A percentile compares a stretch with the other conserved stretches of the same genome.
phyloP scores from a whole-genome alignment of 2,329 filamentous ascomycete genomes.

The Elsinoe perseae region DNA sequence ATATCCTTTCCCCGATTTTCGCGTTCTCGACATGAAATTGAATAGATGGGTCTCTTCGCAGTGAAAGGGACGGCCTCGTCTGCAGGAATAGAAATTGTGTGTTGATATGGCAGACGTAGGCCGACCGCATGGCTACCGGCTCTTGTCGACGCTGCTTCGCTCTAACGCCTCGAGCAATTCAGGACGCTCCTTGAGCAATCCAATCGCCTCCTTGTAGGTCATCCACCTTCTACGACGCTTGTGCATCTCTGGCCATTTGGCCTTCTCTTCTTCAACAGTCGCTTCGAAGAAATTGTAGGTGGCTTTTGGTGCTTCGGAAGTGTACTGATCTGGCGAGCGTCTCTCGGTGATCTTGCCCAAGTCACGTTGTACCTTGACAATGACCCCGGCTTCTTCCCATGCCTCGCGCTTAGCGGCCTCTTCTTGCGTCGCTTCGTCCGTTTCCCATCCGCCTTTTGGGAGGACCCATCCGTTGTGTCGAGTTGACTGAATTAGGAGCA shows the following conservation, averaged over 20 bases:
- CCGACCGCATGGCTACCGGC: constrained; percentile 13
- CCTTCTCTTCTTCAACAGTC: constrained; percentile 76
- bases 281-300: constrained; percentile 79
- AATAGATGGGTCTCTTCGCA: neutral
- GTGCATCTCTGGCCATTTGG: constrained; percentile 86
- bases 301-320: constrained; percentile 57
- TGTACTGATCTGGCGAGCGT: constrained; percentile 49
- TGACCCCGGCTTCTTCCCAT: constrained; percentile 95
- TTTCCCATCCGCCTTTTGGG: constrained; percentile 96
- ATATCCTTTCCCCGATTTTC: neutral
- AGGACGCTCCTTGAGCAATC: constrained; percentile 67
- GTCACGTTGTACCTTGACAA: constrained; percentile 75
- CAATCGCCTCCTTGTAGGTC: constrained; percentile 71
- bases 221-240: constrained; percentile 91
- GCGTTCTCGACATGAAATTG: neutral
- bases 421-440: constrained; percentile 78
- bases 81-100: neutral
- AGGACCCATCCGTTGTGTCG: constrained; percentile 90
- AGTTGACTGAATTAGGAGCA: constrained; percentile 89
- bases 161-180: constrained; percentile 84
- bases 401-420: constrained; percentile 82
- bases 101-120: neutral
- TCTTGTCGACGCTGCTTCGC: constrained; percentile 47
- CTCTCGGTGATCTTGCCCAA: constrained; percentile 81
- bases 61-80: neutral